Base-by-base conservation (phyloP, 1,139 yeast genomes). In the Pichia terricola region DNA sequence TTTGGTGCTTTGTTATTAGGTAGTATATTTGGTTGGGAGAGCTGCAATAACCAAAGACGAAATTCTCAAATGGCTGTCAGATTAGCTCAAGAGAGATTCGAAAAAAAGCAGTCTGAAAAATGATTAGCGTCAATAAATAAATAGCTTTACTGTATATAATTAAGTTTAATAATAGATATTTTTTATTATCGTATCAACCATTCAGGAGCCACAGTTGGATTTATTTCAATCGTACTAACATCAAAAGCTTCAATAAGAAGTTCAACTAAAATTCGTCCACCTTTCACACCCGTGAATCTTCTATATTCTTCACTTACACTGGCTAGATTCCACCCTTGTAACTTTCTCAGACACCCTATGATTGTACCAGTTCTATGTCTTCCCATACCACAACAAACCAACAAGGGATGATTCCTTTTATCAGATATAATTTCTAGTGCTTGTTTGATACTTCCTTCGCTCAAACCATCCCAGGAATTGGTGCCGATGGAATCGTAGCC, bases 331-430 rank as follows among this genome's bases (percentile, higher is more conserved):
- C 98, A 91, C 26, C 94, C 91, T 68, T 89, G 96, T 30, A 91
- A 66, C 50, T 95, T 72, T 51, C 98, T 69, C 41, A 91, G 67
- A 62, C 97, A 91, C 1, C 98, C 98, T 45, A 91, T 77, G 3
- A 91, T 95, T 0, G 96, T 88, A 0, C 98, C 98, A 0, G 96
- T 88, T 49, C 97, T 72, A 62, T 91, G 97, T 53, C 97, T 70
- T 0, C 98, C 98, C 97, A 89, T 89, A 10, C 96, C 96, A 58
- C 97, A 91, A 63, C 97, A 89, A 6, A 88, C 91, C 42, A 91
- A 66, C 50, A 89, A 56, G 0, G 98, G 97, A 56, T 86, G 85
- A 59, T 81, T 77, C n/a, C 75, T 72, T 50, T 72, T 72, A 55
- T 85, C 75, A 43, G 81, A 75, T 34, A 89, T 81, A 39, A 87